Evolutionary conservation across 306 rosid species (phyloP).

Genomic region (Dryas drummondii): DNA sequence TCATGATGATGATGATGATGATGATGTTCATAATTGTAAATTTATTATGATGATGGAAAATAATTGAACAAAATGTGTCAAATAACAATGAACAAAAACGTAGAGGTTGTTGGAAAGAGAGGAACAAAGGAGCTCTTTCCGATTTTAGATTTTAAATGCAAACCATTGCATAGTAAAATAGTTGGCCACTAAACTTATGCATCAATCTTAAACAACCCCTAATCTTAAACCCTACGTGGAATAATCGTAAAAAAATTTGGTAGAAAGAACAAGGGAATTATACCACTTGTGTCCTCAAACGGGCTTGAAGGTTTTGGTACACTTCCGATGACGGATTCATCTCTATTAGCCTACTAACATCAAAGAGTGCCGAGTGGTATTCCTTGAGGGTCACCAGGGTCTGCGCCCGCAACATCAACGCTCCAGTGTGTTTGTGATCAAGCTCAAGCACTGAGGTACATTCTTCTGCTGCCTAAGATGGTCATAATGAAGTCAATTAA

Average conservation of each 20-base stretch:
- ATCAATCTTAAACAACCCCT: background rate
- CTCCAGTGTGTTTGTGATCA: constrained; percentile 78
- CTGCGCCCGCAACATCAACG: constrained; percentile 83
- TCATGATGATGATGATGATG: background rate
- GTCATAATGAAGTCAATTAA: constrained; percentile 21
- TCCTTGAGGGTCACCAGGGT: constrained; percentile 81
- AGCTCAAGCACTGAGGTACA: constrained; percentile 91
- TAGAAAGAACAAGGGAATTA: constrained; percentile 18
- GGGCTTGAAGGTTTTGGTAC: constrained; percentile 86
- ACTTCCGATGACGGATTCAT: constrained; percentile 89
- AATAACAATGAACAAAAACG: background rate
- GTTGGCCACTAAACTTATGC: background rate
- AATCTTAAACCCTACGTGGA: background rate
- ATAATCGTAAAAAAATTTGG: constrained; percentile 20
- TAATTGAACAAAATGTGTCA: background rate
- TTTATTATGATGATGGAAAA: background rate
- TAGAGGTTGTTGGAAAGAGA: background rate
- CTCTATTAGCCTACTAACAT: constrained; percentile 81
- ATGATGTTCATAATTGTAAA: background rate
- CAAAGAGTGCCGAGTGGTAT: constrained; percentile 89
- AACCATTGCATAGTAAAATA: background rate
- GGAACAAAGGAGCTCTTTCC: background rate
- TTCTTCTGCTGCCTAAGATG: constrained; percentile 81
- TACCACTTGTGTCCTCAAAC: constrained; percentile 91
- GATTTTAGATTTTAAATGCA: background rate